A percentile compares a stretch with the other conserved stretches of the same genome.
Conservation (phyloP, 352 stramenopile genomes). For the Globisporangium cederbergense region DNA sequence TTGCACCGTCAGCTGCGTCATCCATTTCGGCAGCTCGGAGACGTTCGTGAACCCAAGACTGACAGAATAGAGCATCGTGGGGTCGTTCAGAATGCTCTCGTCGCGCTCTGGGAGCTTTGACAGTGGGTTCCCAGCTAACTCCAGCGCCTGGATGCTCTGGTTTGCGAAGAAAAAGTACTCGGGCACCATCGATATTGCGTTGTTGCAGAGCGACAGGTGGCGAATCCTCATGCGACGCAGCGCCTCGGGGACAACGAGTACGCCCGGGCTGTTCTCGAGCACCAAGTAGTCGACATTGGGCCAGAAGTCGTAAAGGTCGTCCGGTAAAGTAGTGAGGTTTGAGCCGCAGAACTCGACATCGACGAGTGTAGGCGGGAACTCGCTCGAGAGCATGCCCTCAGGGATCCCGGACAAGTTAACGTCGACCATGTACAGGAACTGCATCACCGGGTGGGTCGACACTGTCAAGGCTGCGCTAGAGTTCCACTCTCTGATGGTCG, state of each 20-base stretch:
- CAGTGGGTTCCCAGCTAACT: constrained; percentile 10
- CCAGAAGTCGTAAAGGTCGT: constrained; percentile 5
- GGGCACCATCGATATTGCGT: constrained; percentile 1
- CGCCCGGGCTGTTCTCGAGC: constrained; percentile 6
- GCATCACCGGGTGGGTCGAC: neutral
- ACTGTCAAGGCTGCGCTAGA: neutral
- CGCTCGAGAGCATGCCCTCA: neutral
- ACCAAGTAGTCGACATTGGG: constrained; percentile 12
- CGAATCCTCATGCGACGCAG: neutral
- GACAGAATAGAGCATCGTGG: constrained; percentile 1
- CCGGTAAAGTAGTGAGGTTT: constrained; percentile 3
- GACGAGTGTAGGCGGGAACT: constrained; percentile 6
- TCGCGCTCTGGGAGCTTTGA: constrained; percentile 4
- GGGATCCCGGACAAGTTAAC: neutral
- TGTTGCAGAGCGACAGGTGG: constrained; percentile 11
- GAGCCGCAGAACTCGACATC: constrained; percentile 10
- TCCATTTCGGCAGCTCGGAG: neutral
- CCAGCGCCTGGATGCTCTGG: constrained; percentile 8
- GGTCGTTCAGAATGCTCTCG: neutral
- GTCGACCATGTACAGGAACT: constrained; percentile 11
- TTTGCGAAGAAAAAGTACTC: neutral
- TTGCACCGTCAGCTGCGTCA: neutral
- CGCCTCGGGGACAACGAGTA: neutral
- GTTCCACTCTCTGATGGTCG: constrained; percentile 1
- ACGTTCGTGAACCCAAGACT: constrained; percentile 7